A percentile compares a stretch with the other conserved stretches of the same genome.
phyloP scores from a whole-genome alignment of 2,329 filamentous ascomycete genomes.

The Arthrocladium fulminans region DNA sequence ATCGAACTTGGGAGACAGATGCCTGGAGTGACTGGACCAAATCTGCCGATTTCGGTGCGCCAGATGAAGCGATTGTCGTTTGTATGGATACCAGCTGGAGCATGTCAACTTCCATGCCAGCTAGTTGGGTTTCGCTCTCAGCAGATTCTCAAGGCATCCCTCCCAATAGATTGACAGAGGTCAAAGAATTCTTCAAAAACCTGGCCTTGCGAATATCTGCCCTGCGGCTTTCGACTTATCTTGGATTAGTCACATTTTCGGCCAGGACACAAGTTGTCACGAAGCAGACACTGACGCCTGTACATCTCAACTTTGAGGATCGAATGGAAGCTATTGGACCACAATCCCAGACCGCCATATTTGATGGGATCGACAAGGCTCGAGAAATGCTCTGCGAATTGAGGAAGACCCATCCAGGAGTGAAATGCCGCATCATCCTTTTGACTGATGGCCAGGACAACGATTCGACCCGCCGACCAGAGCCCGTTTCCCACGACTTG shows the following conservation, averaged over 20 bases:
- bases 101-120: background rate
- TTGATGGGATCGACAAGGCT: background rate
- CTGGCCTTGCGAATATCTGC: constrained; percentile 6
- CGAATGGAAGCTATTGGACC: background rate
- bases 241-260: constrained; percentile 4
- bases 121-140: background rate
- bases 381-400: constrained; percentile 1
- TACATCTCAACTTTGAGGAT: constrained; percentile 7
- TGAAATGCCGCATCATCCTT: constrained; percentile 31
- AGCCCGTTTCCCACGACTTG: constrained; percentile 23
- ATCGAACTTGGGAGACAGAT: background rate
- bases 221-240: constrained; percentile 5
- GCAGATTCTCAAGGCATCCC: background rate
- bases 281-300: constrained; percentile 2
- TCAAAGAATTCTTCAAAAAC: constrained; percentile 10
- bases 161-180: constrained; percentile 1
- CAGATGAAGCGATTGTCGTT: constrained; percentile 3
- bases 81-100: constrained; percentile 7
- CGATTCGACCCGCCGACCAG: constrained; percentile 21
- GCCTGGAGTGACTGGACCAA: background rate
- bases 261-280: background rate
- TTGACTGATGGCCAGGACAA: constrained; percentile 32
- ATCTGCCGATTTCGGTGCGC: background rate
- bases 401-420: constrained; percentile 21
- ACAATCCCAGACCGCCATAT: background rate